Percentiles rank a stretch among this genome's conserved stretches.
Evolutionary conservation across 2,329 filamentous ascomycete genomes (phyloP).

Genomic region (Curvularia sp.): DNA sequence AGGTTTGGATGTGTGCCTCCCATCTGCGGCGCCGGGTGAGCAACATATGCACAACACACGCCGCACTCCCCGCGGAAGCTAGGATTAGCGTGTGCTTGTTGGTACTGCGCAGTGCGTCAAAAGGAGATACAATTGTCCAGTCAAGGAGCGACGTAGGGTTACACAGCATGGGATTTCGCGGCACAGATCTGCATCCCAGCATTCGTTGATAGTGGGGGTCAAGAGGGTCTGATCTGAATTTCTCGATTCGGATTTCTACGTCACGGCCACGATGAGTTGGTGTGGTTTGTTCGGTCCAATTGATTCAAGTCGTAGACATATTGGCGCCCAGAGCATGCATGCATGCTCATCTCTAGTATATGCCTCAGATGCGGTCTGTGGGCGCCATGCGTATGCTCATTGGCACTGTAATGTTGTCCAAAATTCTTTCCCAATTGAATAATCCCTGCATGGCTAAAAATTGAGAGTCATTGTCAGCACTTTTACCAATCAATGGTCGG

Average conservation of each 20-base stretch:
- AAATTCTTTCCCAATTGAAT: background rate
- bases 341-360: background rate
- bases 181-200: background rate
- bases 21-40: background rate
- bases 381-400: background rate
- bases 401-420: background rate
- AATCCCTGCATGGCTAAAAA: background rate
- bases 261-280: background rate
- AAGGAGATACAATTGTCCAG: background rate
- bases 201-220: slow-evolving; percentile 1
- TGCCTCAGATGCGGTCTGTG: background rate
- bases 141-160: slow-evolving; percentile 2
- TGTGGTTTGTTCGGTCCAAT: background rate
- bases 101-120: background rate
- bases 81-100: background rate
- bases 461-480: background rate
- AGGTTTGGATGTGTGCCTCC: background rate
- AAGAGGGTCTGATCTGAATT: background rate
- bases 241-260: background rate
- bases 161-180: slow-evolving; percentile 1
- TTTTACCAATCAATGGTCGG: slow-evolving; percentile 6
- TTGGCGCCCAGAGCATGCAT: background rate
- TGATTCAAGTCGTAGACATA: background rate
- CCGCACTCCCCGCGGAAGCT: background rate
- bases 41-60: background rate